Percentiles rank a stretch among this genome's conserved stretches.
Conservation (phyloP, 129 eudicot species). For the Tagetes erecta region DNA sequence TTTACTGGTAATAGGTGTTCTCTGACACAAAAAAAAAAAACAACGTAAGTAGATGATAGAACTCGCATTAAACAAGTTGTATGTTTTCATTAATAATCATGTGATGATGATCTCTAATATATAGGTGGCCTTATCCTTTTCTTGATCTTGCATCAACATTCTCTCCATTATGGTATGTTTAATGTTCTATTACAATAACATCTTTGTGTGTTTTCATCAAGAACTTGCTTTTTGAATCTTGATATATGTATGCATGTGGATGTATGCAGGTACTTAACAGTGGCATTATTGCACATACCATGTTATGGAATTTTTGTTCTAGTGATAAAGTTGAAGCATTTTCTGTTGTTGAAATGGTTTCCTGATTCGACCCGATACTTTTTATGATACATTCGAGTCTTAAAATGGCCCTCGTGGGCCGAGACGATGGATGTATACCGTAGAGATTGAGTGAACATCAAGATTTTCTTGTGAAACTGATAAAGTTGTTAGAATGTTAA, state of each 20-base stretch:
- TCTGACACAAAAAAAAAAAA: too few relatives aligned
- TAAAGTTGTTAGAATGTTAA: conserved; percentile 35
- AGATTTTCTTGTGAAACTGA: conserved; percentile 37
- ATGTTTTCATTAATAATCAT: conserved; percentile 8
- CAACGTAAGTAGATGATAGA: not conserved
- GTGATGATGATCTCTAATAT: conserved; percentile 10
- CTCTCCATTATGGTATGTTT: conserved; percentile 83
- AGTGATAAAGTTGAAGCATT: conserved; percentile 70
- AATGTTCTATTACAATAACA: conserved; percentile 11
- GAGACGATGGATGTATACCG: not conserved
- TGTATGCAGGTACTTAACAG: conserved; percentile 69
- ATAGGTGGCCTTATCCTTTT: conserved; percentile 99
- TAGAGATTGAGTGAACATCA: conserved; percentile 25
- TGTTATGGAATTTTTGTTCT: conserved; percentile 74
- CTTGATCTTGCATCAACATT: conserved; percentile 75
- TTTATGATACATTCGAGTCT: conserved; percentile 11
- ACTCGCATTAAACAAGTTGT: not conserved
- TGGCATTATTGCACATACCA: conserved; percentile 84
- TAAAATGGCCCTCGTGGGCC: not conserved
- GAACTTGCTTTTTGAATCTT: conserved; percentile 6
- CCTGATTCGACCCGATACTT: conserved; percentile 60
- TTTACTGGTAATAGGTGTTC: too few relatives aligned
- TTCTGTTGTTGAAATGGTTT: conserved; percentile 59
- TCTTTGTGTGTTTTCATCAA: conserved; percentile 18
- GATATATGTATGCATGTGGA: not conserved